Evolutionary conservation across 2,329 filamentous ascomycete genomes (phyloP).

Genomic region (Claviceps pusilla): DNA sequence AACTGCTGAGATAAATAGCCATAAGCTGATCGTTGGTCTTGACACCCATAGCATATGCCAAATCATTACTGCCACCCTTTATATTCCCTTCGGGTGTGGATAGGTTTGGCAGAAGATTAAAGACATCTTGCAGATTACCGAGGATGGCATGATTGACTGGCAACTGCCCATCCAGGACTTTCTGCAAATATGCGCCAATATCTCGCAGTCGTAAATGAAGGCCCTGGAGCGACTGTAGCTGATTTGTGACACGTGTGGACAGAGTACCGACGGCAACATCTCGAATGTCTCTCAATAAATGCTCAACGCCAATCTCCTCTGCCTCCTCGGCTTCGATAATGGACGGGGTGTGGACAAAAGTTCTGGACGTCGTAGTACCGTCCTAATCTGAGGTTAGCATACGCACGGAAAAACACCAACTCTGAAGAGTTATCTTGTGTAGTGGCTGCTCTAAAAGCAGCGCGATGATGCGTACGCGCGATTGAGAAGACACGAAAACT

Average conservation of each 20-base stretch:
- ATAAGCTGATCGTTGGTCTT: constrained; percentile 99
- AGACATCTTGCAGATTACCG: constrained; percentile 96
- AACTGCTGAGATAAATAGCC: constrained; percentile 90
- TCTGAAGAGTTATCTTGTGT: too few species aligned
- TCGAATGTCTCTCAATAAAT: constrained; percentile 91
- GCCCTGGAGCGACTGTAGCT: constrained; percentile 92
- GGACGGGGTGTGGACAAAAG: constrained; percentile 94
- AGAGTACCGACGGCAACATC: constrained; percentile 95
- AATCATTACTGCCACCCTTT: constrained; percentile 58
- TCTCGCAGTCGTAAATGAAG: constrained; percentile 88
- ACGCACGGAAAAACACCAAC: not conserved
- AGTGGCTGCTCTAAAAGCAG: not conserved
- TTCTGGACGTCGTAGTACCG: constrained; percentile 89
- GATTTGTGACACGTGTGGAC: constrained; percentile 91
- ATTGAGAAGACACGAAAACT: too few species aligned
- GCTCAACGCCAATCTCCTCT: constrained; percentile 97
- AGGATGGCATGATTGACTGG: constrained; percentile 96
- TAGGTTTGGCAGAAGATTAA: constrained; percentile 94
- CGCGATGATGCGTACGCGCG: too few species aligned
- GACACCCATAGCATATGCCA: constrained; percentile 92
- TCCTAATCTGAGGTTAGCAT: constrained; percentile 41
- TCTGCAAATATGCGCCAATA: constrained; percentile 89
- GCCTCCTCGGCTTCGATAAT: constrained; percentile 98
- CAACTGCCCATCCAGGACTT: constrained; percentile 81
- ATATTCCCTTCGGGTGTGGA: constrained; percentile 62